A percentile compares a stretch with the other conserved stretches of the same genome.
These are phyloP conservation scores for Tricholoma furcatifolium DNA, from an alignment of 768 basidiomycete species.

Conservation along the genomic window DNA sequence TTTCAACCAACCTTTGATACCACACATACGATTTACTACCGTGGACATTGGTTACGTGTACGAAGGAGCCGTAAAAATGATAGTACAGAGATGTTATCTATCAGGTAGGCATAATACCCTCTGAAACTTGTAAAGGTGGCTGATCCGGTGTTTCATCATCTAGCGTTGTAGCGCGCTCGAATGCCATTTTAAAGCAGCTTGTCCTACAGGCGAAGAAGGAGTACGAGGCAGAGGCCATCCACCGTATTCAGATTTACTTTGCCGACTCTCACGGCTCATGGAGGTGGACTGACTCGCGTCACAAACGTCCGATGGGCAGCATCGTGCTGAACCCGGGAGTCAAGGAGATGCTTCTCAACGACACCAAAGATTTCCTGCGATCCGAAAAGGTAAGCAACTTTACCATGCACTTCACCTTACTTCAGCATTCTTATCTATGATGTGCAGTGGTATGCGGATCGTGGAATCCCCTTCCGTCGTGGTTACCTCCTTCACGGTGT, in stretches of 20 bases:
- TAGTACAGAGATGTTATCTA: constrained; percentile 71
- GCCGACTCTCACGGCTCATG: constrained; percentile 86
- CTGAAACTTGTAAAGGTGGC: constrained; percentile 6
- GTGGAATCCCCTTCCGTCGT: constrained; percentile 88
- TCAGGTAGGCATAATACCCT: constrained; percentile 46
- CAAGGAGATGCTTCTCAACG: constrained; percentile 84
- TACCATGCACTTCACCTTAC: background rate
- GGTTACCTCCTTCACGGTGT: constrained; percentile 85
- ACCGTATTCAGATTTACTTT: constrained; percentile 87
- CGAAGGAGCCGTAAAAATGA: constrained; percentile 68
- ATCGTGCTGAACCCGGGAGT: constrained; percentile 88
- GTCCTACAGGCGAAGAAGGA: constrained; percentile 88
- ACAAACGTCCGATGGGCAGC: constrained; percentile 85
- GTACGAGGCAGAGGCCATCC: constrained; percentile 84
- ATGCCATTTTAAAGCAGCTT: constrained; percentile 84
- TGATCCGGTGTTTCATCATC: background rate
- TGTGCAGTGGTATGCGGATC: constrained; percentile 84
- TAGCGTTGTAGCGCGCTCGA: constrained; percentile 82
- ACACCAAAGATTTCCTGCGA: constrained; percentile 80
- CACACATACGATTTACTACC: constrained; percentile 86
- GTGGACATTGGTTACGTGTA: constrained; percentile 81
- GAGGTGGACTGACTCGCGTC: constrained; percentile 85
- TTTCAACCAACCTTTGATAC: constrained; percentile 89
- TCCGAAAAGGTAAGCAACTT: constrained; percentile 63
- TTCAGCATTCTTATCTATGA: constrained; percentile 5